phyloP scores from a whole-genome alignment of 345 rosid genomes.

The Hirschfeldia incana region DNA sequence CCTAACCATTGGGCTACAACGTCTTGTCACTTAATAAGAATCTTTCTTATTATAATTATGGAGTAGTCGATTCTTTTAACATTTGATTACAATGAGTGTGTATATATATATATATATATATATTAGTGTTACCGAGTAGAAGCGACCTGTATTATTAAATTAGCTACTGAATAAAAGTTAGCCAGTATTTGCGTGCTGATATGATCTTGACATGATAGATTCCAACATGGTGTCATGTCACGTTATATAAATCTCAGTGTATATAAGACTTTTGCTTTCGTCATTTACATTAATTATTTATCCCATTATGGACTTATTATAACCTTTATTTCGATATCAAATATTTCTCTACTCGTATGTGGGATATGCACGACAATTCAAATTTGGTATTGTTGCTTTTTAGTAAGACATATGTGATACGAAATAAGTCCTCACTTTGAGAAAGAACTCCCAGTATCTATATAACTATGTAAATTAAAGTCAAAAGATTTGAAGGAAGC shows the following conservation, averaged over 20 bases:
- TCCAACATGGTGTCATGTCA: conserved; percentile 22
- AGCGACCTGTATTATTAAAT: background rate
- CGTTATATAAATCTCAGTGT: conserved; percentile 1
- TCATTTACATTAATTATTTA: conserved; percentile 12
- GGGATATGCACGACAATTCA: conserved; percentile 25
- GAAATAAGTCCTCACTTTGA: conserved; percentile 2
- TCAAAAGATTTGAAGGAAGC: background rate
- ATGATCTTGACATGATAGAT: conserved; percentile 27
- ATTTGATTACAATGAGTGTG: background rate
- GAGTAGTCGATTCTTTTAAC: background rate
- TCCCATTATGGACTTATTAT: conserved; percentile 7
- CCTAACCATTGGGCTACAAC: too few species aligned
- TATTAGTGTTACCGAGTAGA: background rate
- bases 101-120: too few species aligned
- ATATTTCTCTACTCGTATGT: conserved; percentile 21
- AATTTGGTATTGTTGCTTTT: background rate
- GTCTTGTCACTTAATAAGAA: background rate
- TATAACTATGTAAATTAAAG: background rate
- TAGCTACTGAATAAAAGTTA: background rate
- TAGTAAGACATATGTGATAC: conserved; percentile 17
- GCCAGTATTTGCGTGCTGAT: background rate
- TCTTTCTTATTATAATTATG: background rate
- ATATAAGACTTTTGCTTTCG: conserved; percentile 32
- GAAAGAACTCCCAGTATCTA: background rate
- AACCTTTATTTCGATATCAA: conserved; percentile 13